Evolutionary conservation across 164 flowering plant species (phyloP), one percentile per base, ranked within the genome.

Genomic region (Chloranthus sessilifolius): DNA sequence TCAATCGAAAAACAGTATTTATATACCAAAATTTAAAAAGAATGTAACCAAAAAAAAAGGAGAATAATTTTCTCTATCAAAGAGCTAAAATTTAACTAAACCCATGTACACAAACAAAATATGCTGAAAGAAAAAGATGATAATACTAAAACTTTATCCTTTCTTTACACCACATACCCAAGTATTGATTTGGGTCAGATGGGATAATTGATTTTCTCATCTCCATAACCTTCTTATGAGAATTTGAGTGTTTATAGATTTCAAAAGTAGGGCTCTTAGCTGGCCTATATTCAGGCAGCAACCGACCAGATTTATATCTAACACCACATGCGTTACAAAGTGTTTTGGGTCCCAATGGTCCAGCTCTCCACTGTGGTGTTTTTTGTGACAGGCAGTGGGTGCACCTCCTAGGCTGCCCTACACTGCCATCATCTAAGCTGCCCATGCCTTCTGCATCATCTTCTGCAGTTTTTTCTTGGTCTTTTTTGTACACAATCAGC

Each of bases 291-390:
- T 82, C 85, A 15, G 89, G 89, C 62, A 77, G 41, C 62, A 82
- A 46, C 74, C 82, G 69, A 19, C 85, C 85, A 9, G 83, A 77
- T 68, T 77, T 79, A 63, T 66, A 79, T 65, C 89, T 69, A 43
- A 82, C 89, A 29, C 89, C 89, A 72, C 89, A 82, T 41, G 89
- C 89, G 62, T 82, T 82, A 46, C 89, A 82, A 1, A 82, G 71
- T 2, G 89, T 82, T 31, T 77, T 82, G 30, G 85, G 85, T 1
- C 85, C 89, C 62, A 68, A 47, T 24, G 85, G 85, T 8, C 89
- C 89, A 12, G 78, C 78, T 62, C 89, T 66, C 89, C 89, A 82
- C 33, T 80, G 83, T 47, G 85, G 85, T 42, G 85, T 82, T 68
- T 65, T 74, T 30, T 82, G 85, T 9, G 83, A 38, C 23, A 75